Evolutionary conservation across 305 asterid genomes (phyloP), one percentile per base, ranked within the genome.

Genomic region (Fraxinus xanthoxyloides): DNA sequence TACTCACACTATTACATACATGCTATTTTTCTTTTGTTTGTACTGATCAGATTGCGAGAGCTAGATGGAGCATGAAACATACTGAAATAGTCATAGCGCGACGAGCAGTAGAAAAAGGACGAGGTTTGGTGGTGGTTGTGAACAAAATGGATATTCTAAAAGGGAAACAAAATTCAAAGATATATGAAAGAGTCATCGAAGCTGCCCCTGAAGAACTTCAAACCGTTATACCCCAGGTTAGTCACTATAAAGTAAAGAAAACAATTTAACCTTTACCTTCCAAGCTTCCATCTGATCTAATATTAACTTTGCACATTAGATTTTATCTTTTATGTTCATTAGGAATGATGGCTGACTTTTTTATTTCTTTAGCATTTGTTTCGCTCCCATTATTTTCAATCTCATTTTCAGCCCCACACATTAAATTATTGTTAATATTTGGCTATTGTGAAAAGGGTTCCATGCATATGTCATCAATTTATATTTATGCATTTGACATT

Each of bases 51-150:
- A 93, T 95, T 82, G 90, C 89, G 80, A 90, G 81, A 84, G 90
- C 88, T 77, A 89, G 86, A 83, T 88, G 96, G 88, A 91, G 97
- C 91, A 86, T 95, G 97, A 94, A 91, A 84, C 99, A 95, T 80
- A 92, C 95, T 83, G 98, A 95, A 92, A 98, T 95, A 74, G 98
- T 90, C 76, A 94, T 95, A 86, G 98, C 98, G 67, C 89, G 98
- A 87, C 96, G 93, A 82, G 95, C 99, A 4, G 92, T 95, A 72
- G 97, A 92, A 81, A 98, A 95, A 92, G 99, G 99, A 77, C 90
- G 98, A 32, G 93, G 98, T 75, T 85, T 95, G 89, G 97, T 95
- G 40, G 90, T 95, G 56, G 91, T 94, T 73, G 97, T 95, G 77
- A 94, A 95, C 89, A 95, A 95, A 90, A 93, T 94, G 92, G 98